Evolutionary conservation across 2,329 filamentous ascomycete species (phyloP).

Genomic region (Penicillium sp.): DNA sequence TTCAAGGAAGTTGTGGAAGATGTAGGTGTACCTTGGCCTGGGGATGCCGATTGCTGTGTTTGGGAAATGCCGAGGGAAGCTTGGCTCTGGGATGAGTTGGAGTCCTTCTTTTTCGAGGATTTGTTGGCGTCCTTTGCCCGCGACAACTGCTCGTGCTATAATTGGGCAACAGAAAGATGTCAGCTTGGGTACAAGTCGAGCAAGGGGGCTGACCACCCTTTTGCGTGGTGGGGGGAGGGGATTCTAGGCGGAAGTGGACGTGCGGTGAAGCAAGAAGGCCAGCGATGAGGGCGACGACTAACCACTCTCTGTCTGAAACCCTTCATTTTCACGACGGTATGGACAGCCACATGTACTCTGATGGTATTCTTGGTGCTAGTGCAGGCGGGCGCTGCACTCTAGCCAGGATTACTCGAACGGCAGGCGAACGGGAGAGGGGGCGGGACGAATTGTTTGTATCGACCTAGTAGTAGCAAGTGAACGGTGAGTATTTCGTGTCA

Average conservation of each 20-base stretch:
- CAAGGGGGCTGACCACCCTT: slow-evolving; percentile 10
- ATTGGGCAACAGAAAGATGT: slow-evolving; percentile 1
- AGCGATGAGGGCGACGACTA: slow-evolving; percentile 54
- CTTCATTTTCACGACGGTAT: slow-evolving; percentile 74
- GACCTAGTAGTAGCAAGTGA: slow-evolving; percentile 36
- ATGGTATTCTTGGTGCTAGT: slow-evolving; percentile 40
- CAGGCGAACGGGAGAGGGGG: slow-evolving; percentile 25
- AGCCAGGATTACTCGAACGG: slow-evolving; percentile 39
- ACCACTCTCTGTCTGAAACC: slow-evolving; percentile 97
- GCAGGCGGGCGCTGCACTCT: slow-evolving; percentile 44
- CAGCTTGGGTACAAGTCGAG: slow-evolving; percentile 16
- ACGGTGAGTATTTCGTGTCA: slow-evolving; percentile 37
- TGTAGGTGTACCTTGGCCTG: slow-evolving; percentile 75
- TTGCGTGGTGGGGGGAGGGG: slow-evolving; percentile 33
- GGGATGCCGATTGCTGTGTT: slow-evolving; percentile 63
- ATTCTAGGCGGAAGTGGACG: slow-evolving; percentile 34
- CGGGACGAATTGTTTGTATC: slow-evolving; percentile 37
- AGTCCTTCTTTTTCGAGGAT: slow-evolving; percentile 69
- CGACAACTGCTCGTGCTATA: slow-evolving; percentile 80
- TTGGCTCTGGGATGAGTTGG: slow-evolving; percentile 77
- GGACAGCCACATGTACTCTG: slow-evolving; percentile 46
- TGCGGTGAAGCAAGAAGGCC: slow-evolving; percentile 29
- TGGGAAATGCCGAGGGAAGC: slow-evolving; percentile 54
- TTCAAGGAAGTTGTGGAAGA: slow-evolving; percentile 88
- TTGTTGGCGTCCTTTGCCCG: slow-evolving; percentile 87